Base-by-base conservation (phyloP, 2,329 filamentous ascomycete species). In the Neoscytalidium dimidiatum region DNA sequence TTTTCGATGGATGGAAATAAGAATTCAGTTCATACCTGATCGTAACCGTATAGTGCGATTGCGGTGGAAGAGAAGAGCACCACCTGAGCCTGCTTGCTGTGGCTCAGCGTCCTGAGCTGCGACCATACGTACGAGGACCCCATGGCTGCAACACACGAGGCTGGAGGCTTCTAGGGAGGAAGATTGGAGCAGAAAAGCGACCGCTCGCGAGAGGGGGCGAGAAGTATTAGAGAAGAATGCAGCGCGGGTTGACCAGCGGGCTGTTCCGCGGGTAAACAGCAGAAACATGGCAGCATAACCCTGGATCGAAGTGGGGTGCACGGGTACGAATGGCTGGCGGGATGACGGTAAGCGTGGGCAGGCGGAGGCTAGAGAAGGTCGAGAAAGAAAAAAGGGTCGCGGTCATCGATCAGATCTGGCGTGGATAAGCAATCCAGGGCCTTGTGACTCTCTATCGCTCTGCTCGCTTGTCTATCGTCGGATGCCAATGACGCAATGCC, bases 21-120 rank as follows among this genome's bases (percentile, higher is more conserved):
- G n/a, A n/a, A n/a, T n/a, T n/a, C n/a, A n/a, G n/a, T 21, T 28
- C 49, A 9, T 48, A 64, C 63, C 68, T 76, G 72, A 51, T 76
- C 80, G 66, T 82, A 82, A 49, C 83, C 82, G 77, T 85, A 85
- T 53, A 85, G 78, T 62, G 83, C 83, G 66, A 85, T 85, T 3
- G 83, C 83, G 3, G 82, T 84, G 52, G 80, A 80, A 29, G 80
- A 83, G 74, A 85, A 85, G 65, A 83, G 72, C 49, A 85, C 81
- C 65, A 85, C 81, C 73, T 85, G 78, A 21, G 74, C 74, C 71
- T 80, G 76, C 70, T 81, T 81, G 72, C 48, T 51, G 26, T 44
- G 31, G 48, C 19, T 28, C 33, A 64, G 35, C 48, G 61, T 43
- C 28, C 19, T 53, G 48, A 44, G 35, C 19, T n/a, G 61, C 48